These are phyloP conservation scores for Sesbania bispinosa DNA, from an alignment of 306 rosid genomes.

Conservation along the genomic window DNA sequence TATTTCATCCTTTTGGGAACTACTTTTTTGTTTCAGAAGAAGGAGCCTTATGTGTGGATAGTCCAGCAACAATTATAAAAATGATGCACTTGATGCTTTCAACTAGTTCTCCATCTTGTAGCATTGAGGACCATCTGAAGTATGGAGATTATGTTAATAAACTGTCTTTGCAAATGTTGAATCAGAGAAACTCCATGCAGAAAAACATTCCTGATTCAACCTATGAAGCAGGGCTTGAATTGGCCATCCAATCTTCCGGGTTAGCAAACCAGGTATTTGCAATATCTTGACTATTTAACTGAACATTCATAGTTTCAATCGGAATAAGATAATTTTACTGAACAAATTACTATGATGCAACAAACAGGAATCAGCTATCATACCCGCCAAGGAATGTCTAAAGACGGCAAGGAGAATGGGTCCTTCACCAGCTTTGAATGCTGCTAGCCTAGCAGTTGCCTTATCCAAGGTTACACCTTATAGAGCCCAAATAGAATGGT, in stretches of 20 bases:
- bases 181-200: constrained; percentile 31
- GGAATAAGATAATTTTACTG: constrained; percentile 5
- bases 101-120: constrained; percentile 39
- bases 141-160: constrained; percentile 63
- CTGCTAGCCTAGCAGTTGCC: constrained; percentile 55
- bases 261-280: constrained; percentile 54
- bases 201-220: constrained; percentile 49
- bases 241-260: constrained; percentile 69
- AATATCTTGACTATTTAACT: constrained; percentile 16
- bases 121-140: constrained; percentile 75
- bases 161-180: constrained; percentile 40
- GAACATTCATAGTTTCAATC: background rate
- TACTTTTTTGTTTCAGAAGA: constrained; percentile 60
- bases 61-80: constrained; percentile 50
- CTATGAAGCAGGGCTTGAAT: constrained; percentile 74
- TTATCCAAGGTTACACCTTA: constrained; percentile 58
- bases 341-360: constrained; percentile 13
- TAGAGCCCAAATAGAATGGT: constrained; percentile 88
- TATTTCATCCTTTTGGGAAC: constrained; percentile 76
- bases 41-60: constrained; percentile 74
- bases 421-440: constrained; percentile 50
- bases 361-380: constrained; percentile 48
- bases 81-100: constrained; percentile 69
- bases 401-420: constrained; percentile 60
- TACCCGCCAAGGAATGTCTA: constrained; percentile 57